Evolutionary conservation across 2,329 filamentous ascomycete species (phyloP).

Genomic region (Talaromyces sp.): DNA sequence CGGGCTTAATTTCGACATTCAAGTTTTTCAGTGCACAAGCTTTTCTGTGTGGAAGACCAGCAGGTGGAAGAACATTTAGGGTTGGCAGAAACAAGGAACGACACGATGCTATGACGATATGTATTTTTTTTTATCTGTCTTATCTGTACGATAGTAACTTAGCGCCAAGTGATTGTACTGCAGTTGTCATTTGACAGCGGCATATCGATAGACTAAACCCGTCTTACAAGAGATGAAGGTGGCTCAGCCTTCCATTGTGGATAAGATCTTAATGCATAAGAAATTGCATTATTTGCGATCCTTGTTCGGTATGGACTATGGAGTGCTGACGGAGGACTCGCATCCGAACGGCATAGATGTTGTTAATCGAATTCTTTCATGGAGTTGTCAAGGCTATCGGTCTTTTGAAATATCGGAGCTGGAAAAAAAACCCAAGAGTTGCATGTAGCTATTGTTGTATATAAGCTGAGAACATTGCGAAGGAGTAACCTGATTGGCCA

Average conservation of each 20-base stretch:
- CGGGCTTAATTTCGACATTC: background rate
- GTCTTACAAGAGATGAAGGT: background rate
- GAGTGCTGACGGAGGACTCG: background rate
- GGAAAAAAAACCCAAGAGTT: background rate
- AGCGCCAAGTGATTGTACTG: background rate
- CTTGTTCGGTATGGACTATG: too few relatives aligned
- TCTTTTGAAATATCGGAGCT: background rate
- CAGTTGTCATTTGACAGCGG: background rate
- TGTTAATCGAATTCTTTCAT: background rate
- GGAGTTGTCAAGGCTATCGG: background rate
- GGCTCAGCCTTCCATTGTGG: slow-evolving; percentile 3
- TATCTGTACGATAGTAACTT: background rate
- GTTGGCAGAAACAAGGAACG: background rate
- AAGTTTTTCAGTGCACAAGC: slow-evolving; percentile 2
- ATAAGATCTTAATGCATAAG: slow-evolving; percentile 9
- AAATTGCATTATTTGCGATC: slow-evolving; percentile 1
- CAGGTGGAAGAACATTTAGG: background rate
- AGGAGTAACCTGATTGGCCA: background rate
- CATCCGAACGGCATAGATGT: background rate
- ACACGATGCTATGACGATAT: background rate
- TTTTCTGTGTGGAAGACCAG: background rate
- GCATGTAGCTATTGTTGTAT: background rate
- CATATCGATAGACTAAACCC: background rate
- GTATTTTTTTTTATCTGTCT: background rate
- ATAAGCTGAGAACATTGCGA: background rate